phyloP scores from a whole-genome alignment of 1,284 basidiomycete species.

The Ceratobasidium sp. region DNA sequence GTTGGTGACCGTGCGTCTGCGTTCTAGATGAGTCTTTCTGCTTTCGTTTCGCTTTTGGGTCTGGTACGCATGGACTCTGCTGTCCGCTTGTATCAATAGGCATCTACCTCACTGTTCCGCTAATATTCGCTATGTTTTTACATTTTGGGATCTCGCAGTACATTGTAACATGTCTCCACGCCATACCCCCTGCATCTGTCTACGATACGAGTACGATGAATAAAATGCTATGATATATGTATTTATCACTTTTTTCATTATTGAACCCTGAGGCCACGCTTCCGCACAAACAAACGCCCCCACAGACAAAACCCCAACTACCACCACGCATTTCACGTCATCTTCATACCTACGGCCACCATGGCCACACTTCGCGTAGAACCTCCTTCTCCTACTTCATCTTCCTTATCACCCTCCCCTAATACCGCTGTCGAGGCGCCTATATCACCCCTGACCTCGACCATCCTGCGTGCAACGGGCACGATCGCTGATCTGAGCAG shows the following conservation, averaged over 20 bases:
- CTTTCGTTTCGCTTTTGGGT: conserved; percentile 4
- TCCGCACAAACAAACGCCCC: neutral
- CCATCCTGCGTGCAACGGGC: conserved; percentile 59
- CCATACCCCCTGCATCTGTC: conserved; percentile 15
- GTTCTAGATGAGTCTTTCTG: conserved; percentile 13
- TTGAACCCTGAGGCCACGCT: conserved; percentile 27
- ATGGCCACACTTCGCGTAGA: conserved; percentile 35
- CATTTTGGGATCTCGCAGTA: neutral
- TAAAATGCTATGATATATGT: neutral
- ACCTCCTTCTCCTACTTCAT: conserved; percentile 11
- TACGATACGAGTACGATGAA: neutral
- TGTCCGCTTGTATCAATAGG: conserved; percentile 29
- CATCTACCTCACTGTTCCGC: neutral
- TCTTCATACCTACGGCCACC: conserved; percentile 21
- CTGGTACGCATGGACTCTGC: conserved; percentile 13
- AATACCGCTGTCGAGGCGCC: conserved; percentile 6
- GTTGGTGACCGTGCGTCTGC: conserved; percentile 24
- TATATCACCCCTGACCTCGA: conserved; percentile 45
- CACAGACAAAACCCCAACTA: conserved; percentile 18
- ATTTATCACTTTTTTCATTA: neutral
- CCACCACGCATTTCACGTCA: conserved; percentile 40
- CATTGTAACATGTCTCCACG: conserved; percentile 18
- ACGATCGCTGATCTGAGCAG: conserved; percentile 81
- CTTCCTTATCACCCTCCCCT: neutral
- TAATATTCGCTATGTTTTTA: conserved; percentile 19